Base-by-base conservation (phyloP, 306 rosid species). In the Acacia crassicarpa region DNA sequence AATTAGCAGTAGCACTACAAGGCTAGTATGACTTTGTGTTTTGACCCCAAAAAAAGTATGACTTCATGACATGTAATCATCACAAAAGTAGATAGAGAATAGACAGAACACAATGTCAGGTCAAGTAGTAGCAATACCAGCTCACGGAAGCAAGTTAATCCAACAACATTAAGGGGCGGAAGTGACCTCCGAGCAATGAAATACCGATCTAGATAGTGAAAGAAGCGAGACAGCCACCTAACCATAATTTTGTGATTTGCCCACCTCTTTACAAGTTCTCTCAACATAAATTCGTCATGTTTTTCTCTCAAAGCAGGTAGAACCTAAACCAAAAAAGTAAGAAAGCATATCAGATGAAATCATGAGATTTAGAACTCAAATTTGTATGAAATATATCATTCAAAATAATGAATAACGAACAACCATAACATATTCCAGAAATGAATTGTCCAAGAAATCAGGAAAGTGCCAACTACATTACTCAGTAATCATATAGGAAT, bases 181-280 rank as follows among this genome's bases (percentile, higher is more conserved):
- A 93, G 93, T 11, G 95, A 89, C 70, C 97, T 84, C 67, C 93
- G 90, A 1, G 91, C 93, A 79, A 91, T 89, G 76, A 91, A 91
- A 80, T 91, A 91, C 19, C 93, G 93, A 67, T 91, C 95, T 71
- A 91, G 84, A 69, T 91, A 91, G 80, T 88, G 85, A 68, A 91
- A 91, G 82, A 91, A 89, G 30, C 91, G 93, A 53, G 95, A 91
- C 67, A 88, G 84, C 95, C 96, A 90, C 82, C 93, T 88, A 69
- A 87, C 92, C 92, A 91, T 89, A 30, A 91, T 77, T 83, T 89
- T 91, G 84, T 91, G 92, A 84, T 89, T 92, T 33, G 88, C 80
- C 98, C 98, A 92, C 84, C 98, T 88, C 80, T 80, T 88, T 35
- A 89, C 94, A 71, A 94, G 92, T 80, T 94, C 98, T 63, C 89